Evolutionary conservation across 2,329 filamentous ascomycete species (phyloP), one percentile per base, ranked within the genome.

Genomic region (Colletotrichum falcatum): DNA sequence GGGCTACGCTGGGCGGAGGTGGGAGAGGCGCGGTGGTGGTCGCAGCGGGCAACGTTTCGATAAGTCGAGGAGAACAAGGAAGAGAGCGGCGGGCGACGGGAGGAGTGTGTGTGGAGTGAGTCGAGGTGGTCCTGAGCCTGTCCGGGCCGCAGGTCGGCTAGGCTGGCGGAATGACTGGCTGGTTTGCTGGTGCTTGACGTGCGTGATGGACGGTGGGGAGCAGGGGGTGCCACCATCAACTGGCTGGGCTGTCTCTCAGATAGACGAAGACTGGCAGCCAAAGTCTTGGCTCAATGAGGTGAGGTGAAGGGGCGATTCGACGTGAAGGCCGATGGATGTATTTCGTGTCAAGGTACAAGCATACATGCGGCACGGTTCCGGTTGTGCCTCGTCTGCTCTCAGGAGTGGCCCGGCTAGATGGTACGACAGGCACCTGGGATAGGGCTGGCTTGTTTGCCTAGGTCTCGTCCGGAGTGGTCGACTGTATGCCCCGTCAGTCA

Each of bases 201-300:
- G 69, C 48, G 69, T 71, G 69, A 70, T 71, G 65, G 44, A 53
- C 65, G 48, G 69, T 65, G 69, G 65, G 60, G 69, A 49, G 51
- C 69, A 71, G 60, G 69, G 69, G 60, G 55, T 71, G 44, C 39
- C 23, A 70, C 61, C 59, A 48, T 71, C 69, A 70, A 71, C 55
- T 49, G 59, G 65, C 60, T 60, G 54, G 56, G 60, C 60, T 69
- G 39, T 69, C 69, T 71, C 64, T 70, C 64, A 59, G 51, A 67
- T 59, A 59, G 53, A 67, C 51, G 16, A 33, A 62, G 58, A 28
- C 67, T 60, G 44, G 54, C 67, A 67, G 44, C 44, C 58, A 67
- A 33, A 60, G 28, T 48, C 51, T 70, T 70, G 46, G 65, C 53
- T 39, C 39, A 23, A 46, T 12, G 44, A 23, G 44, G 9, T 44